Base-by-base conservation (phyloP, 2,329 filamentous ascomycete species). In the Fusarium sp. region DNA sequence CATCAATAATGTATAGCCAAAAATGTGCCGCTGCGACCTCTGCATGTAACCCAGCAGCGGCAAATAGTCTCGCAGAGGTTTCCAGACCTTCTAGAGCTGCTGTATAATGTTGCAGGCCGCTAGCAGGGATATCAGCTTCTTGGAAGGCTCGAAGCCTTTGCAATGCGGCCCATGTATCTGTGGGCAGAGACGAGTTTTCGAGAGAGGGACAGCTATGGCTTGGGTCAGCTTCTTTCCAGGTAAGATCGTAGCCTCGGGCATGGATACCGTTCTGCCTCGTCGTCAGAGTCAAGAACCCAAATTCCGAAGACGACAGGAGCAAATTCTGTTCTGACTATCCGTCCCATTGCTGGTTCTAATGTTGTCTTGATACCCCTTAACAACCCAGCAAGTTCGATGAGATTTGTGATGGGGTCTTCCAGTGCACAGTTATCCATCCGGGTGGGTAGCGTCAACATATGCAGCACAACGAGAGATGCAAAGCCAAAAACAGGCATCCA, bases 401-500 rank as follows among this genome's bases (percentile, higher is more conserved):
- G 33, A 35, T 73, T 77, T 16, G 38, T 61, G 23, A 79, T 67
- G 3, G 77, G 77, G 21, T 71, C 57, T 40, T 74, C 73, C 4
- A 79, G 67, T 8, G 50, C 38, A 28, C 62, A 54, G 25, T 60
- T 60, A 13, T 69, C 64, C 40, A 69, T 74, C 7, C 77, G 73
- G 32, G 35, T 64, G 1, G 77, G 77, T 12, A 78, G 69, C 13
- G 71, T 73, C 32, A 78, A 40, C 74, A 79, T 79, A n/a, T 73
- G 74, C 11, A 80, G 19, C 6, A 84, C 79, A 57, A 80, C 81
- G 8, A 80, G 81, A 19, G 83, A 83, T 62, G 84, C 83, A 57
- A 86, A 84, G 73, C 80, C 82, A 42, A 84, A 82, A 42, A 83
- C 77, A n/a, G 83, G 80, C 43, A 69, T 61, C 72, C 75, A 79